Evolutionary conservation across 305 asterid genomes (phyloP), one percentile per base, ranked within the genome.

Genomic region (Euphrasia arctica): DNA sequence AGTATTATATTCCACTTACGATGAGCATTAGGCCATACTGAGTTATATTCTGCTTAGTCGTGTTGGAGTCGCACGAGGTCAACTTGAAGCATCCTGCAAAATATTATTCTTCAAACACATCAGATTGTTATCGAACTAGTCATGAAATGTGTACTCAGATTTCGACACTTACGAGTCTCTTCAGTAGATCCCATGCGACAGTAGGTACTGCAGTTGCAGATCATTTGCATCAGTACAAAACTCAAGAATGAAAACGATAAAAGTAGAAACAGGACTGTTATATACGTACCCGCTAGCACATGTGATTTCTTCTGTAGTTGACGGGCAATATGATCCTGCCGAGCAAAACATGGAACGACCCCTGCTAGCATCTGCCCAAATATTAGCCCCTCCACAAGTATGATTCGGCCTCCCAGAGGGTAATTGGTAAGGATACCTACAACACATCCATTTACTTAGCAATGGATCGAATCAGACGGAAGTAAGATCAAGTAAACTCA

Each of bases 371-470:
- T 36, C 76, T 70, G 96, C 92, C 98, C 98, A 91, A 58, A 81
- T 55, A 70, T 89, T 86, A 66, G 98, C 98, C 68, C 95, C 98
- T 64, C 98, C 98, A 78, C 98, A 91, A 34, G 83, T 80, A 66
- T 89, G 96, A 70, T 82, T 74, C 9, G 63, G 41, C 36, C 69
- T 75, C 18, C 85, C 93, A 34, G 87, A 83, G 41, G 96, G 97
- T 39, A 85, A 67, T 69, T 87, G 96, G 81, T 91, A 91, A 58
- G 62, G 72, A 60, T 91, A 91, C 64, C 97, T 91, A 80, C 75
- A 75, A 73, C 12, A 48, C 28, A 67, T 48, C 22, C 9, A 43
- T 54, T 63, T 43, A 67, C 18, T 49, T 49, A 49, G 54, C 43
- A 49, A 2, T 18, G 29, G 51, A 65, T 49, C 27, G 9, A 39